Base-by-base conservation (phyloP, 2,329 filamentous ascomycete genomes). In the Hymenoscyphus occultus region DNA sequence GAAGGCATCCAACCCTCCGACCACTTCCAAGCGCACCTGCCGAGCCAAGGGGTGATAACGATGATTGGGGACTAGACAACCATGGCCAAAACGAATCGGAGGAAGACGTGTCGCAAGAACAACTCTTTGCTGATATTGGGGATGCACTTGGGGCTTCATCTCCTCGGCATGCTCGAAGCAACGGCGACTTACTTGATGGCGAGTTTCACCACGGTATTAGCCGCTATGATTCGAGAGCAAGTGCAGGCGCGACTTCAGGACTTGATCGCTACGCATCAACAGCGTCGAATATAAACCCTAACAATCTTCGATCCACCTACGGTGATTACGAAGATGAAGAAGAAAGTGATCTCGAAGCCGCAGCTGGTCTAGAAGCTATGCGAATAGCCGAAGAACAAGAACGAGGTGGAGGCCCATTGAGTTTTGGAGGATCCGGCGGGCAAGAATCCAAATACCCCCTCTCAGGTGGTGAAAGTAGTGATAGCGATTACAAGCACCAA, bases 291-390 rank as follows among this genome's bases (percentile, higher is more conserved):
- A 66, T 79, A 31, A 76, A 77, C 39, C 70, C 74, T 13, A 75
- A 76, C 14, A 75, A 77, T 59, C 62, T 58, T 14, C 63, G 65
- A 12, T 65, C 68, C 14, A 66, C 78, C 12, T 73, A 71, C 35
- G 80, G 83, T 35, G 82, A 82, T 22, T 90, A 80, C 19, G 81
- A 81, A 14, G 80, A 83, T 35, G 82, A 83, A 13, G 90, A 94
- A 63, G 92, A 96, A 60, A 96, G 92, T 74, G 94, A 98, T 74
- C 87, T 90, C 0, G 94, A 97, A 76, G 94, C 90, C 22, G 88
- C 90, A 48, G 92, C 92, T 66, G 94, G 95, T 16, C 80, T 96
- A 61, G 85, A 91, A 74, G 93, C 93, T 70, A 87, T 98, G 84
- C 87, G 88, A 65, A 86, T 93, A 78, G 93, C 92, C 4, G 92